phyloP scores from a whole-genome alignment of 371 early-diverging fungal genomes.

The Actinomortierella ambigua region DNA sequence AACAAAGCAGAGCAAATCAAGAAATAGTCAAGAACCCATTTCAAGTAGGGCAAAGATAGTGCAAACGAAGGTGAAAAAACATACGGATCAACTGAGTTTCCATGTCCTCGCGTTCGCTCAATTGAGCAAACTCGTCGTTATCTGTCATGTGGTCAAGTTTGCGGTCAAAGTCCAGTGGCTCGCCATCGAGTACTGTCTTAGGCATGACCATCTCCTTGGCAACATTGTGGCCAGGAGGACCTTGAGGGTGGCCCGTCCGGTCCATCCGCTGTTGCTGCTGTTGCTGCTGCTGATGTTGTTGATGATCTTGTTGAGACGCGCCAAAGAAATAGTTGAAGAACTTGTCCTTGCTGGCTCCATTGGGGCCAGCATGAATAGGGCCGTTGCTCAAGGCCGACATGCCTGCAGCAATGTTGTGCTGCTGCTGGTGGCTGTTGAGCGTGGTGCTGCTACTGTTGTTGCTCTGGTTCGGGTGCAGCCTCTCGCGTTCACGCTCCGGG shows the following conservation, averaged over 20 bases:
- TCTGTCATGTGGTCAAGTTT: slow-evolving; percentile 48
- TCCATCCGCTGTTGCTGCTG: slow-evolving; percentile 19
- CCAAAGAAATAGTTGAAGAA: slow-evolving; percentile 84
- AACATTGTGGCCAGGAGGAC: slow-evolving; percentile 16
- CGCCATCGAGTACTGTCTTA: slow-evolving; percentile 49
- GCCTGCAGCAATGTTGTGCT: too few relatives aligned
- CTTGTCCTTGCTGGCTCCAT: slow-evolving; percentile 54
- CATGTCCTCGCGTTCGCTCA: slow-evolving; percentile 77
- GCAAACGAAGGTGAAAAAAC: slow-evolving; percentile 12
- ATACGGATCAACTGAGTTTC: slow-evolving; percentile 86
- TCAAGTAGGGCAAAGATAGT: not conserved
- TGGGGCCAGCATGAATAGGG: slow-evolving; percentile 5
- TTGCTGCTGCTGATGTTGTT: slow-evolving; percentile 11
- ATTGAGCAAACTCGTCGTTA: slow-evolving; percentile 42
- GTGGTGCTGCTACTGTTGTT: too few relatives aligned
- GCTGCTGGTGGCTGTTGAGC: too few relatives aligned
- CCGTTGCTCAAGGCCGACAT: slow-evolving; percentile 8
- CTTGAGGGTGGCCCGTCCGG: slow-evolving; percentile 5
- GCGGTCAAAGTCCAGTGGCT: slow-evolving; percentile 44
- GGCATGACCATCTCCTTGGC: slow-evolving; percentile 51
- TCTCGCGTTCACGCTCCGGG: slow-evolving; percentile 39
- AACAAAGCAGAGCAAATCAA: not conserved
- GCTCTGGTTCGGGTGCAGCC: slow-evolving; percentile 4
- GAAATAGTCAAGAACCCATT: too few relatives aligned
- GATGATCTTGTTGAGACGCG: slow-evolving; percentile 32